These are phyloP conservation scores for Lipomyces kockii DNA, from an alignment of 805 yeast species.

Conservation along the genomic window DNA sequence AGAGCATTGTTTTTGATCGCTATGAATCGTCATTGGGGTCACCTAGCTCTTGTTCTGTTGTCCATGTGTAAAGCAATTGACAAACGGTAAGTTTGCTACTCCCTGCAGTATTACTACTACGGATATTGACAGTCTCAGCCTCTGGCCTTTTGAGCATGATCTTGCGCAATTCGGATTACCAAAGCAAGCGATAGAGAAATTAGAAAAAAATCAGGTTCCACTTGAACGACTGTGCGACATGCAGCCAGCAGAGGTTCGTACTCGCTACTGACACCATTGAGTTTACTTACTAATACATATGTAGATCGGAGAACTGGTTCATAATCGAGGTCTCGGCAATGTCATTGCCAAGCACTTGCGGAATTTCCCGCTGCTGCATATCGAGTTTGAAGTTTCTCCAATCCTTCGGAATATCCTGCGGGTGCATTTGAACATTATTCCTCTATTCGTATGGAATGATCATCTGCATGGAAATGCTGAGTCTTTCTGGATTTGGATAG, in stretches of 20 bases:
- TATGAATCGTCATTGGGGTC: constrained; percentile 89
- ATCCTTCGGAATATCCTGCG: constrained; percentile 85
- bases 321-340: constrained; percentile 74
- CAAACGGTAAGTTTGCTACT: constrained; percentile 49
- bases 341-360: constrained; percentile 63
- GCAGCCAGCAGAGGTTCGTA: constrained; percentile 60
- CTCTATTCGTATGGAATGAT: constrained; percentile 87
- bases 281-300: not conserved
- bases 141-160: constrained; percentile 94
- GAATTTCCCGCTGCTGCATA: constrained; percentile 73
- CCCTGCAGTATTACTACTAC: not conserved
- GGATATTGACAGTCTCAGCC: constrained; percentile 19
- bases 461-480: constrained; percentile 81
- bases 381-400: constrained; percentile 85
- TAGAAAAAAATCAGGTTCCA: constrained; percentile 57
- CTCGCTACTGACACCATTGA: not conserved
- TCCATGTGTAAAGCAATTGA: constrained; percentile 87
- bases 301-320: constrained; percentile 81
- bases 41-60: constrained; percentile 71
- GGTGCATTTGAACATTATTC: constrained; percentile 67
- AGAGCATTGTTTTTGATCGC: constrained; percentile 89
- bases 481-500: constrained; percentile 90
- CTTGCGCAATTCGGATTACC: constrained; percentile 77
- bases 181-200: constrained; percentile 61
- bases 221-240: constrained; percentile 77